Conservation (phyloP, 2,329 filamentous ascomycete genomes). For the Colletotrichum sp. region DNA sequence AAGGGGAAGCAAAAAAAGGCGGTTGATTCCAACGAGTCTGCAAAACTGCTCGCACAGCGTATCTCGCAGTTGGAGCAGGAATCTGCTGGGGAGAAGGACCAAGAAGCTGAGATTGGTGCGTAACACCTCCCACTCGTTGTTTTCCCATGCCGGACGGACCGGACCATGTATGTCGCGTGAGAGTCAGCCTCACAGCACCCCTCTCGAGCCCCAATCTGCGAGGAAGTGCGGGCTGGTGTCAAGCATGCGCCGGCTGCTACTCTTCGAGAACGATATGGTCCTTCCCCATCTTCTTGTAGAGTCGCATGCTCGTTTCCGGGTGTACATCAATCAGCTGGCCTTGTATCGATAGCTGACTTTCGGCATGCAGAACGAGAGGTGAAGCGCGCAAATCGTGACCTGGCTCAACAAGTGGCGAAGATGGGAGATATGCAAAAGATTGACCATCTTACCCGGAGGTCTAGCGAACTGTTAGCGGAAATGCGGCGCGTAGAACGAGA, state of each 20-base stretch:
- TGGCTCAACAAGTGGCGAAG: slow-evolving; percentile 86
- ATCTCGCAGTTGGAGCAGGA: slow-evolving; percentile 96
- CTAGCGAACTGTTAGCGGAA: slow-evolving; percentile 87
- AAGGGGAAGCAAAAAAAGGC: slow-evolving; percentile 87
- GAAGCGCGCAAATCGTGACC: slow-evolving; percentile 89
- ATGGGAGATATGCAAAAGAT: slow-evolving; percentile 93
- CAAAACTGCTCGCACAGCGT: slow-evolving; percentile 88
- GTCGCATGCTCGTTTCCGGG: not conserved
- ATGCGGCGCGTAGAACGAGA: slow-evolving; percentile 97
- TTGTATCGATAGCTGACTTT: slow-evolving; percentile 29
- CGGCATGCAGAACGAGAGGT: slow-evolving; percentile 80
- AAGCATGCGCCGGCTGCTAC: not conserved
- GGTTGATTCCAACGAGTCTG: slow-evolving; percentile 85
- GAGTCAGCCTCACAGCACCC: not conserved
- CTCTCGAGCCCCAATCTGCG: not conserved
- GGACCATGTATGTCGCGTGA: slow-evolving; percentile 19
- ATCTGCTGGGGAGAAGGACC: slow-evolving; percentile 90
- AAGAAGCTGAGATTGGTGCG: slow-evolving; percentile 92
- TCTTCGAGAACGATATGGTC: not conserved
- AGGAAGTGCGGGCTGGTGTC: not conserved
- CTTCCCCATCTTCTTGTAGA: not conserved
- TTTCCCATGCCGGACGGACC: slow-evolving; percentile 5
- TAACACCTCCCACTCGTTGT: slow-evolving; percentile 11
- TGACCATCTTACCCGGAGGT: slow-evolving; percentile 87
- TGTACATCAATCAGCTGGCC: not conserved